A percentile compares a stretch with the other conserved stretches of the same genome.
Evolutionary conservation across 306 rosid genomes (phyloP).

Genomic region (Cotoneaster glaucophyllus): DNA sequence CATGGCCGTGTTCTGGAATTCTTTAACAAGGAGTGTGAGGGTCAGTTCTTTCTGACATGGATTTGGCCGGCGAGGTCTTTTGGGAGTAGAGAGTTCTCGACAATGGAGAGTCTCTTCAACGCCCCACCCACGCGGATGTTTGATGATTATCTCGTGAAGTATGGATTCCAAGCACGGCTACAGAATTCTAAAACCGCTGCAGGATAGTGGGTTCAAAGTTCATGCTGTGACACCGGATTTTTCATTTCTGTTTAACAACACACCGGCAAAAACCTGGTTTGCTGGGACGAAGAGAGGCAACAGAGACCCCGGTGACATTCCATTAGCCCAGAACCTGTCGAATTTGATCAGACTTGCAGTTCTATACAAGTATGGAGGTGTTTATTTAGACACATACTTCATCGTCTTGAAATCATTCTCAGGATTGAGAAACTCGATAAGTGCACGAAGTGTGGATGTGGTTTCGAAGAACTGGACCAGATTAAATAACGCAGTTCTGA

Average conservation of each 20-base stretch:
- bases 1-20: conserved; percentile 38
- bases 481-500: conserved; percentile 67
- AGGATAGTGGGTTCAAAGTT: conserved; percentile 50
- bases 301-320: conserved; percentile 77
- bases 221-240: conserved; percentile 56
- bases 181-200: conserved; percentile 50
- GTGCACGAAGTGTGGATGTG: conserved; percentile 55
- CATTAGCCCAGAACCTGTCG: conserved; percentile 66
- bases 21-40: conserved; percentile 34
- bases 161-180: conserved; percentile 45
- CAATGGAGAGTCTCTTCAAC: conserved; percentile 50
- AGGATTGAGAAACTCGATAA: conserved; percentile 58
- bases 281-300: conserved; percentile 45
- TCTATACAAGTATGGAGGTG: conserved; percentile 69
- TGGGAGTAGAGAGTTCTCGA: conserved; percentile 42
- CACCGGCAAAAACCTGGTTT: conserved; percentile 65
- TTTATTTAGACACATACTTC: conserved; percentile 69
- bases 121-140: conserved; percentile 58
- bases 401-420: conserved; percentile 43
- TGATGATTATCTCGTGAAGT: conserved; percentile 57
- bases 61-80: conserved; percentile 39
- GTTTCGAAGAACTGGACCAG: conserved; percentile 54
- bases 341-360: conserved; percentile 60
- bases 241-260: conserved; percentile 44
- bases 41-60: conserved; percentile 68